Evolutionary conservation across 2,329 filamentous ascomycete genomes (phyloP).

Genomic region (Coniochaeta prunicola): DNA sequence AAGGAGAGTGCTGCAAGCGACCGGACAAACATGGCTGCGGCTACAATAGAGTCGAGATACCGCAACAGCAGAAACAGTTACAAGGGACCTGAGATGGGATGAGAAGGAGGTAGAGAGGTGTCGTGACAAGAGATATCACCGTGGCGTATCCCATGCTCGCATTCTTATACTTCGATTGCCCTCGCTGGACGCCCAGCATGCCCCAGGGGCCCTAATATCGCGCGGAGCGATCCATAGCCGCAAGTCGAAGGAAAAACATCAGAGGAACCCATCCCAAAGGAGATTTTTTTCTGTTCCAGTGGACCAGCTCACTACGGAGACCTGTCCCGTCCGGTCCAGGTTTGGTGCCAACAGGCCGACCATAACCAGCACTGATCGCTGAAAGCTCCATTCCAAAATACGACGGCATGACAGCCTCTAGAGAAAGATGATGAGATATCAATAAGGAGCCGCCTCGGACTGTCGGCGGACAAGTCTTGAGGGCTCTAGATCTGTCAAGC

Average conservation of each 20-base stretch:
- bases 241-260: neutral
- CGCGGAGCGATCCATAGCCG: neutral
- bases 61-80: neutral
- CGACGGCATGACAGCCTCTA: constrained; percentile 1
- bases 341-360: neutral
- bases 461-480: neutral
- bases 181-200: neutral
- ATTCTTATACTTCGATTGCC: neutral
- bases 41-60: neutral
- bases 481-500: neutral
- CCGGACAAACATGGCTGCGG: neutral
- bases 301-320: neutral
- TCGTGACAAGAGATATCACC: neutral
- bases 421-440: neutral
- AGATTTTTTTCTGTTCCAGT: neutral
- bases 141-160: neutral
- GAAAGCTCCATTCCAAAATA: neutral
- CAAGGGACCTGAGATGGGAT: neutral
- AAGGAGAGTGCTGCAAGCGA: constrained; percentile 15
- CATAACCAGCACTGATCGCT: neutral
- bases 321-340: neutral
- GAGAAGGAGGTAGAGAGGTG: neutral
- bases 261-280: neutral
- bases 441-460: neutral
- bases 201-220: neutral